A percentile compares a stretch with the other conserved stretches of the same genome.
phyloP scores from a whole-genome alignment of 2,329 filamentous ascomycete species.

The Periconia macrospinosa region DNA sequence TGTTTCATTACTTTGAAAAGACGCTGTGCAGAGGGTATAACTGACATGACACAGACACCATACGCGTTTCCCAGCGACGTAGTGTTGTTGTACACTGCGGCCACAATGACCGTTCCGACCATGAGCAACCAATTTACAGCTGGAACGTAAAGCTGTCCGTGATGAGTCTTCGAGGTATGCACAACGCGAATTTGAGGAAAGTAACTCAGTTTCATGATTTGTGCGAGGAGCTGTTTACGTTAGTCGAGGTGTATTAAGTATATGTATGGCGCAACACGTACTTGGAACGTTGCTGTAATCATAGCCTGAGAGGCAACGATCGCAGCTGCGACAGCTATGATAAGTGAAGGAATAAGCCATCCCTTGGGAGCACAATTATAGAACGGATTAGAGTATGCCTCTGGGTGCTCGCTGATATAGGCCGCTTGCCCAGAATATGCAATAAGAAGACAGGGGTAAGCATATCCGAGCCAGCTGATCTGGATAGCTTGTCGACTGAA shows the following conservation, averaged over 20 bases:
- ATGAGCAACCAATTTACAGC: slow-evolving; percentile 77
- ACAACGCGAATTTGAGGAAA: slow-evolving; percentile 75
- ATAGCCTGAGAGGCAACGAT: slow-evolving; percentile 79
- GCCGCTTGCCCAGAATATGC: slow-evolving; percentile 73
- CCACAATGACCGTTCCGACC: slow-evolving; percentile 74
- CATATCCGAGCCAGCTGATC: slow-evolving; percentile 69
- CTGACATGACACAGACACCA: slow-evolving; percentile 71
- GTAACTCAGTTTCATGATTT: slow-evolving; percentile 73
- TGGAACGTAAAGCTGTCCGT: slow-evolving; percentile 77
- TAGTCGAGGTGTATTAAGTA: slow-evolving; percentile 15
- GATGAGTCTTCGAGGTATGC: slow-evolving; percentile 70
- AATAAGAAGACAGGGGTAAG: slow-evolving; percentile 68
- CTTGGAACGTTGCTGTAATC: slow-evolving; percentile 74
- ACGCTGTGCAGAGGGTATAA: too few relatives aligned
- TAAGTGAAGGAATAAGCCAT: slow-evolving; percentile 67
- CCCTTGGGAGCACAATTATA: slow-evolving; percentile 70
- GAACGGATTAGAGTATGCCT: slow-evolving; percentile 72
- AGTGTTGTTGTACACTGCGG: slow-evolving; percentile 72
- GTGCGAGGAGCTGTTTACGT: slow-evolving; percentile 56
- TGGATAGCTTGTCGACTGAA: slow-evolving; percentile 71
- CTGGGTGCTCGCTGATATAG: slow-evolving; percentile 63
- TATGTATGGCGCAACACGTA: slow-evolving; percentile 24
- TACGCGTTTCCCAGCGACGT: slow-evolving; percentile 70
- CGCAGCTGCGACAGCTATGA: slow-evolving; percentile 70
- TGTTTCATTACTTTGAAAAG: too few relatives aligned